phyloP scores from a whole-genome alignment of 1,139 yeast genomes.

The Yarrowia galli region DNA sequence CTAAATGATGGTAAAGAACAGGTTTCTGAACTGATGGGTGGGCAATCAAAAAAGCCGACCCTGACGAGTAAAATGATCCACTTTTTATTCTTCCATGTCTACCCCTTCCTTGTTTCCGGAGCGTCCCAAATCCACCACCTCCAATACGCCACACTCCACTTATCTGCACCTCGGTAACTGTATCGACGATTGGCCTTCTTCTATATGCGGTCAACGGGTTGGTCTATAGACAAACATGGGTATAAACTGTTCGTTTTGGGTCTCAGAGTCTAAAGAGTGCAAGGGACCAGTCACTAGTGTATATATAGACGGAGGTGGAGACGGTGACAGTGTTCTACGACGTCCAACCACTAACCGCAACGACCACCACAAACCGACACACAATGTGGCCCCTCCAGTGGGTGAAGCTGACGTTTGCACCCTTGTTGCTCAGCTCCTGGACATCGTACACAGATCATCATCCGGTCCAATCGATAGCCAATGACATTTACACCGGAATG shows the following conservation, averaged over 20 bases:
- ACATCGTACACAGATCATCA: not conserved
- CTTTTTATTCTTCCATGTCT: not conserved
- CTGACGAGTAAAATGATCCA: not conserved
- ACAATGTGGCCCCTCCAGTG: slow-evolving; percentile 8
- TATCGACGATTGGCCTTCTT: not conserved
- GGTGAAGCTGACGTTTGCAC: not conserved
- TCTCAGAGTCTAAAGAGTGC: slow-evolving; percentile 21
- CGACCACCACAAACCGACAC: not conserved
- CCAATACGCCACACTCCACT: not conserved
- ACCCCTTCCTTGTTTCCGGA: not conserved
- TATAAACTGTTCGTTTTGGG: slow-evolving; percentile 12
- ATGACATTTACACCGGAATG: slow-evolving; percentile 4
- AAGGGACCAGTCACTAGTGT: not conserved
- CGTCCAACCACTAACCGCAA: not conserved
- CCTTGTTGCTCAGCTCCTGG: slow-evolving; percentile 5
- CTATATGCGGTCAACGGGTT: slow-evolving; percentile 6
- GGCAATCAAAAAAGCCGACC: too few relatives aligned
- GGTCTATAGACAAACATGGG: slow-evolving; percentile 18
- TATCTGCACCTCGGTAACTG: not conserved
- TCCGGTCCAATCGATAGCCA: slow-evolving; percentile 8
- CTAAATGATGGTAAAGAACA: too few relatives aligned
- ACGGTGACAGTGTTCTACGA: too few relatives aligned
- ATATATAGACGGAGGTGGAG: slow-evolving; percentile 1
- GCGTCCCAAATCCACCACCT: not conserved
- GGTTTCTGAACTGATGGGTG: too few relatives aligned